Conservation (phyloP, 163 green algal genomes). For the Prototheca wickerhamii region DNA sequence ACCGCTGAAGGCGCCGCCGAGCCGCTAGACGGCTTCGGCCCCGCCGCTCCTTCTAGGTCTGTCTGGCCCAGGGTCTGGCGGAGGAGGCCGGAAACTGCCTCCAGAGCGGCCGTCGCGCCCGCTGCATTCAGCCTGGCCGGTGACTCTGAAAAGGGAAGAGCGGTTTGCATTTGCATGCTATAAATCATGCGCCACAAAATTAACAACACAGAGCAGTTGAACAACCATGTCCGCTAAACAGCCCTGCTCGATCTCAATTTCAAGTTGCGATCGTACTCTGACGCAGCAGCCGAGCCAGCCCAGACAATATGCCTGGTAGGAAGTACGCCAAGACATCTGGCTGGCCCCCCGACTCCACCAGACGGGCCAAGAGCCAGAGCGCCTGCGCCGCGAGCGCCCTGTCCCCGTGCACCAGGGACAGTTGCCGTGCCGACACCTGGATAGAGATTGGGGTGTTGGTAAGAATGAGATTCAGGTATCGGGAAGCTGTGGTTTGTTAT, state of each 20-base stretch:
- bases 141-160: too few relatives aligned
- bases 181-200: too few relatives aligned
- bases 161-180: too few relatives aligned
- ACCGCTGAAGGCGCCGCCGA: too few relatives aligned
- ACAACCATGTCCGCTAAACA: too few relatives aligned
- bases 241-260: too few relatives aligned
- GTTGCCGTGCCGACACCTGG: neutral
- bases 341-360: constrained; percentile 5
- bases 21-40: too few relatives aligned
- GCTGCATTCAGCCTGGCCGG: neutral
- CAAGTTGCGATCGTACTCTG: too few relatives aligned
- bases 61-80: neutral
- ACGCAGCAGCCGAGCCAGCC: constrained; percentile 35
- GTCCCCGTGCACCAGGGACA: neutral
- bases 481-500: too few relatives aligned
- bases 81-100: constrained; percentile 17
- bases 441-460: neutral
- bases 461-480: too few relatives aligned
- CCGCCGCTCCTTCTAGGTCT: constrained; percentile 5
- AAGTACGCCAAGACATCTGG: constrained; percentile 47
- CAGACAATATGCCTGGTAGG: constrained; percentile 53
- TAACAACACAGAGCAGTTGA: too few relatives aligned
- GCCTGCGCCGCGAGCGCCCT: neutral
- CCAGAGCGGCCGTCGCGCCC: constrained; percentile 14
- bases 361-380: neutral